Base-by-base conservation (phyloP, 441 rosid genomes). In the Geranium incanum region DNA sequence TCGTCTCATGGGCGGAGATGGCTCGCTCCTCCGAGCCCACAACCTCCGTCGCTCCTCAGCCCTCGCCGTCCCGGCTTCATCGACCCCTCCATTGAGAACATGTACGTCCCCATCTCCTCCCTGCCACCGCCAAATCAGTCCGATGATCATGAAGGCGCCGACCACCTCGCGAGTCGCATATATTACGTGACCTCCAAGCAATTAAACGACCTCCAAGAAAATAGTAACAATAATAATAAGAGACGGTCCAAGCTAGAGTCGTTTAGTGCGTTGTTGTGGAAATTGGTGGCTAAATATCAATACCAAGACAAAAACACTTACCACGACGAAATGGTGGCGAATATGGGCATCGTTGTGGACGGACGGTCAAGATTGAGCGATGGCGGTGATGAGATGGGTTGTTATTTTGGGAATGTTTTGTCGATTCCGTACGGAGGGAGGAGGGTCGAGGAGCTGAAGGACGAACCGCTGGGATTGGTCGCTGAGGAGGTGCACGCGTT, bases 341-440 rank as follows among this genome's bases (percentile, higher is more conserved):
- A 82, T 72, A 81, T 93, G 72, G 98, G 98, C 6, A 76, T 93
- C 60, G 91, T 88, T 0, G 93, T 93, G 45, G 95, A 93, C 6
- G 98, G 98, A 65, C 83, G 98, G 81, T 74, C 3, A 0, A 86
- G 85, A 75, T 66, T 93, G 65, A 39, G 45, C 6, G 45, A 9
- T 9, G 72, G 77, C 28, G 72, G 73, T 39, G 73, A 39, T 39
- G 8, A 0, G 45, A 73, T 88, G 86, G 66, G 11, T 5, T 67
- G 77, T 1, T 89, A 92, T 77, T 89, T 92, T 15, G 98, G 97
- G 41, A 92, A 92, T 68, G 97, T 86, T 23, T 79, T 92, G 3
- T 86, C 96, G 0, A 62, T 90, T 43, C 92, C 97, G 1, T 88
- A 72, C 45, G 92, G 92, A 2, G 77, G 77, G 4, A 84, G 72